Conservation (phyloP, 208 protist genomes). For the Tetramitus jugosus region DNA sequence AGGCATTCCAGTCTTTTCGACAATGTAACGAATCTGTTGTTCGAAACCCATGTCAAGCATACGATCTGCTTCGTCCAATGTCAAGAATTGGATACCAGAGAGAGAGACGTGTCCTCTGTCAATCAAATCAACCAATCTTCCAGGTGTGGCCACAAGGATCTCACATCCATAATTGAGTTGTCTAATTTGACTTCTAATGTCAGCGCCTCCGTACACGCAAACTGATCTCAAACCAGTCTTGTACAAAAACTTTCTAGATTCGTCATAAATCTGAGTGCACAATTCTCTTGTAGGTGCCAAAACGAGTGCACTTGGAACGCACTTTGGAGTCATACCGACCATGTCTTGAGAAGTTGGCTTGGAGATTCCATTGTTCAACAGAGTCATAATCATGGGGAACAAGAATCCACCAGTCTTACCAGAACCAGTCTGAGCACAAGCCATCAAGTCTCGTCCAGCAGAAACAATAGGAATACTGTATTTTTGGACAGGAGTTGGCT, state of each 20-base stretch:
- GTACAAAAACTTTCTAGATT: slow-evolving; percentile 91
- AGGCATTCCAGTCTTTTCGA: slow-evolving; percentile 54
- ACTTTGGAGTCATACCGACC: neutral
- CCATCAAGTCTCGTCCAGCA: slow-evolving; percentile 67
- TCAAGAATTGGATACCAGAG: slow-evolving; percentile 58
- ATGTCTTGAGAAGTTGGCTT: slow-evolving; percentile 52
- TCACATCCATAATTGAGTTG: slow-evolving; percentile 90
- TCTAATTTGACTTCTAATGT: slow-evolving; percentile 83
- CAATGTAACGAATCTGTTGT: slow-evolving; percentile 73
- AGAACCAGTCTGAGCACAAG: slow-evolving; percentile 88
- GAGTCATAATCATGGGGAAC: slow-evolving; percentile 76
- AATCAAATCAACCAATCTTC: slow-evolving; percentile 72
- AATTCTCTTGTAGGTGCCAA: slow-evolving; percentile 94
- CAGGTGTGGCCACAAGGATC: slow-evolving; percentile 79
- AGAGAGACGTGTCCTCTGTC: slow-evolving; percentile 77
- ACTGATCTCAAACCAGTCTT: slow-evolving; percentile 77
- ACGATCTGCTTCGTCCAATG: slow-evolving; percentile 74
- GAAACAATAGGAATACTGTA: slow-evolving; percentile 65
- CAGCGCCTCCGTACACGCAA: slow-evolving; percentile 94
- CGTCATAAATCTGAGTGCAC: slow-evolving; percentile 92
- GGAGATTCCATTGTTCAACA: slow-evolving; percentile 52
- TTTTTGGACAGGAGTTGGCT: slow-evolving; percentile 83
- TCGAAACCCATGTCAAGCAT: slow-evolving; percentile 92
- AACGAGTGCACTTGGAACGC: slow-evolving; percentile 74
- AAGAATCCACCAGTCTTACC: slow-evolving; percentile 97